These are phyloP conservation scores for Wallacemonas sp. DNA, from an alignment of 208 protist species.

Conservation along the genomic window DNA sequence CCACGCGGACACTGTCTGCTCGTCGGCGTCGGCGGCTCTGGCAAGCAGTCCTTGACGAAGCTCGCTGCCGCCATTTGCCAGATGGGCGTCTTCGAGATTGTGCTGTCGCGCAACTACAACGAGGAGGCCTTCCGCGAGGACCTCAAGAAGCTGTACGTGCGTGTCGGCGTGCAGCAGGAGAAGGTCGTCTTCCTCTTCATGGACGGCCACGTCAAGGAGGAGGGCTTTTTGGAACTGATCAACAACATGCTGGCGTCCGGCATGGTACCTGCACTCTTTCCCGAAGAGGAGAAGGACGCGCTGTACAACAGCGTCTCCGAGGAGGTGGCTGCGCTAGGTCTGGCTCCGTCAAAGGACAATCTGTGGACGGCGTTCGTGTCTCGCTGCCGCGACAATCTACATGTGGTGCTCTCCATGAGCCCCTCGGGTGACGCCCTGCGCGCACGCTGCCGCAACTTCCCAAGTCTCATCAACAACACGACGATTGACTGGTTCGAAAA, in stretches of 20 bases:
- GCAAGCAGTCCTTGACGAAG: slow-evolving; percentile 97
- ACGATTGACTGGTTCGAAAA: slow-evolving; percentile 99
- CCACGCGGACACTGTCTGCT: slow-evolving; percentile 97
- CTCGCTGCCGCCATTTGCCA: slow-evolving; percentile 94
- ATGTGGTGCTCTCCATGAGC: slow-evolving; percentile 99
- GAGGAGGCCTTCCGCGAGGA: slow-evolving; percentile 98
- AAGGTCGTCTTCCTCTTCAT: slow-evolving; percentile 98
- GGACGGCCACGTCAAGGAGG: slow-evolving; percentile 97
- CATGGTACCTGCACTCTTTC: slow-evolving; percentile 98
- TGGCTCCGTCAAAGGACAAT: slow-evolving; percentile 95
- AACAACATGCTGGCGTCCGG: slow-evolving; percentile 99
- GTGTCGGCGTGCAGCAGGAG: slow-evolving; percentile 91
- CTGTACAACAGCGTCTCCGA: slow-evolving; percentile 92
- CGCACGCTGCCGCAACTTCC: slow-evolving; percentile 97
- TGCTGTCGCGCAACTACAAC: slow-evolving; percentile 96
- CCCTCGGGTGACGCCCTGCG: slow-evolving; percentile 96
- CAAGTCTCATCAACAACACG: slow-evolving; percentile 98
- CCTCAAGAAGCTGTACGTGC: slow-evolving; percentile 96
- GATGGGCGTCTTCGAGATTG: slow-evolving; percentile 97
- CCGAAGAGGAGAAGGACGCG: slow-evolving; percentile 97
- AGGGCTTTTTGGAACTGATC: slow-evolving; percentile 98
- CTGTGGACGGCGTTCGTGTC: slow-evolving; percentile 98
- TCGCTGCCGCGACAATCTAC: slow-evolving; percentile 97
- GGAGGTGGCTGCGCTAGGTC: slow-evolving; percentile 82
- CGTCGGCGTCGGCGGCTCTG: slow-evolving; percentile 97